phyloP scores from a whole-genome alignment of 2,329 filamentous ascomycete genomes.

The Kalaharituber pfeilii region DNA sequence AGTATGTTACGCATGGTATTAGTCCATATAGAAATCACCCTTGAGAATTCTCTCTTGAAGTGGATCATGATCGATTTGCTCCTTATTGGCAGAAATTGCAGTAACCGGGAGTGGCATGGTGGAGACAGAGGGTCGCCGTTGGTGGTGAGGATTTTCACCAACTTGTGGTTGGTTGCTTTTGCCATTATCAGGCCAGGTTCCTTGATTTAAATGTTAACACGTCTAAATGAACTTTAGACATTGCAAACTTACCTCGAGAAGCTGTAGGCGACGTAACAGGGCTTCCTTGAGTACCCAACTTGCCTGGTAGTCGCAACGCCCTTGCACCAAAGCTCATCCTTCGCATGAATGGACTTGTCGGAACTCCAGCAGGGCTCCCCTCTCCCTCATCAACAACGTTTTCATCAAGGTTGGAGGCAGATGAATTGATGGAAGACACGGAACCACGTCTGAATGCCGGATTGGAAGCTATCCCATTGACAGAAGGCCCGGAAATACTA shows the following conservation, averaged over 20 bases:
- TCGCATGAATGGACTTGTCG: conserved; percentile 58
- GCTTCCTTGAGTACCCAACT: conserved; percentile 7
- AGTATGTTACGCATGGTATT: too few species aligned
- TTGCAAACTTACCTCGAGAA: conserved; percentile 13
- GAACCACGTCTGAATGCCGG: conserved; percentile 18
- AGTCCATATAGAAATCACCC: conserved; percentile 98
- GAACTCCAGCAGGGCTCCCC: conserved; percentile 37
- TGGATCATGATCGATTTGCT: conserved; percentile 63
- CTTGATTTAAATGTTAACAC: conserved; percentile 24
- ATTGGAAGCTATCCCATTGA: conserved; percentile 28
- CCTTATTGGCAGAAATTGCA: conserved; percentile 33
- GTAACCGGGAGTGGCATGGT: conserved; percentile 24
- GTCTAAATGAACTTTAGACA: not conserved
- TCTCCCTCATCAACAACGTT: conserved; percentile 55
- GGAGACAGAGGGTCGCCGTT: conserved; percentile 28
- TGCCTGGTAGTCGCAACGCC: conserved; percentile 44
- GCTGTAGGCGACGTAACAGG: conserved; percentile 14
- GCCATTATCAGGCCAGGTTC: conserved; percentile 29
- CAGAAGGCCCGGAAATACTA: conserved; percentile 54
- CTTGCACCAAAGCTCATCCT: conserved; percentile 81
- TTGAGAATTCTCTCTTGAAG: conserved; percentile 96
- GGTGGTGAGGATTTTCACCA: conserved; percentile 16
- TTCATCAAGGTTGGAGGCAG: conserved; percentile 41
- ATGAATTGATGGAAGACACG: conserved; percentile 26
- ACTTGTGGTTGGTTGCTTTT: conserved; percentile 7